Percentiles rank a stretch among this genome's conserved stretches.
Conservation (phyloP, 345 rosid genomes). For the Arabidopsis suecica region DNA sequence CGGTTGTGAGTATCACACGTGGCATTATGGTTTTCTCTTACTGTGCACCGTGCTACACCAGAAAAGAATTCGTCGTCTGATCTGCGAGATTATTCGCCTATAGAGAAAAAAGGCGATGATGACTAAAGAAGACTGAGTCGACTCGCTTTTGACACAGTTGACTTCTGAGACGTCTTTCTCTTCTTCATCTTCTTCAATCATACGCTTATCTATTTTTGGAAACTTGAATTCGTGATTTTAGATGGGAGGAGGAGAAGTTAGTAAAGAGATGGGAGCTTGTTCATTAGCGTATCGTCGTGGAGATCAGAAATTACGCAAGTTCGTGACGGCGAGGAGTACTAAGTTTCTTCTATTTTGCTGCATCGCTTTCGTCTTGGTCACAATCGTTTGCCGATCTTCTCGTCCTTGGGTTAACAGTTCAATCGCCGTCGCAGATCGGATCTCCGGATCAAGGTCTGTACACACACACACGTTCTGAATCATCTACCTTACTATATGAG, state of each 20-base stretch:
- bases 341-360: conserved; percentile 65
- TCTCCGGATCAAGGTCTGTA: conserved; percentile 60
- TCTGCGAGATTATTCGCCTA: neutral
- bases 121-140: conserved; percentile 33
- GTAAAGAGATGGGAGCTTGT: conserved; percentile 69
- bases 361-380: conserved; percentile 55
- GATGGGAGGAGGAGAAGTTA: conserved; percentile 41
- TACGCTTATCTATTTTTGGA: neutral
- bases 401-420: conserved; percentile 50
- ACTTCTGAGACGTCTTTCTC: conserved; percentile 21
- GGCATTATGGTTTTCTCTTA: neutral
- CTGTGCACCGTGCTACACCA: neutral
- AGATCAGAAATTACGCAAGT: conserved; percentile 64
- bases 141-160: conserved; percentile 33
- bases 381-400: conserved; percentile 51
- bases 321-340: conserved; percentile 64
- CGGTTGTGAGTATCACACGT: neutral
- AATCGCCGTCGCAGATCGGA: conserved; percentile 48
- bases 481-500: neutral
- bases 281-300: conserved; percentile 66
- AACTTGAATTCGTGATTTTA: neutral
- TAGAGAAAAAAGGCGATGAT: neutral
- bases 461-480: neutral
- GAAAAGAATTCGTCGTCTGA: conserved; percentile 4
- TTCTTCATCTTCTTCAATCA: neutral